Evolutionary conservation across 768 basidiomycete species (phyloP).

Genomic region (Paxillus ammoniavirescens): DNA sequence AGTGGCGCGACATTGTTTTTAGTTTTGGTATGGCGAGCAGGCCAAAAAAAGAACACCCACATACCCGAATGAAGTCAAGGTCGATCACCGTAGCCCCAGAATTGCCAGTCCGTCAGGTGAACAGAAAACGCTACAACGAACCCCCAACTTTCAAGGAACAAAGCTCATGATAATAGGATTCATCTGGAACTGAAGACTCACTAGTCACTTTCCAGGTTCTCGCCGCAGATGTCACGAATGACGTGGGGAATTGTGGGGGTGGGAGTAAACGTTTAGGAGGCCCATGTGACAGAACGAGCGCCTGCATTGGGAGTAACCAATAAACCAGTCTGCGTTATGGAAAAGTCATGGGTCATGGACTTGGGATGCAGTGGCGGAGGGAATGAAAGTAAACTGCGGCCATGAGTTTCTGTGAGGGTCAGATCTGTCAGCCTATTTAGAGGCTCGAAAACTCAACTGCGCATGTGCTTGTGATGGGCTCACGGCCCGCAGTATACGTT

Average conservation of each 20-base stretch:
- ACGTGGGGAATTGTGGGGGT: conserved; percentile 20
- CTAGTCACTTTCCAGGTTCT: conserved; percentile 2
- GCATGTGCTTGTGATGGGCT: conserved; percentile 15
- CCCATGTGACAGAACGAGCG: background rate
- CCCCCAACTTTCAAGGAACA: background rate
- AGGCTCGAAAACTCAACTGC: conserved; percentile 19
- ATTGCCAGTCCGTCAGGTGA: conserved; percentile 16
- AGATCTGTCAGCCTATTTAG: background rate
- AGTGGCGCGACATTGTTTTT: too few species aligned
- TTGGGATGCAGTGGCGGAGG: conserved; percentile 14
- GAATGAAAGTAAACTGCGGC: conserved; percentile 18
- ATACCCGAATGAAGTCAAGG: too few species aligned
- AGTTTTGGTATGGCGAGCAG: too few species aligned
- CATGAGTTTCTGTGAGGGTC: conserved; percentile 4
- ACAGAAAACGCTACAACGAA: conserved; percentile 15
- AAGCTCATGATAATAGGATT: background rate
- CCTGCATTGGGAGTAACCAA: too few species aligned
- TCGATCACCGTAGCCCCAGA: too few species aligned
- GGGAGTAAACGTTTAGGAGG: conserved; percentile 18
- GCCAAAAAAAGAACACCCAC: too few species aligned
- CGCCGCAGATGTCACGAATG: conserved; percentile 8
- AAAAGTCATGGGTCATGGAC: too few species aligned
- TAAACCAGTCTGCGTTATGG: background rate
- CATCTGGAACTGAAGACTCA: background rate
- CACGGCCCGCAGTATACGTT: conserved; percentile 19